These are phyloP conservation scores for Diutina pseudorugosa DNA, from an alignment of 1,139 yeast genomes.

Conservation along the genomic window DNA sequence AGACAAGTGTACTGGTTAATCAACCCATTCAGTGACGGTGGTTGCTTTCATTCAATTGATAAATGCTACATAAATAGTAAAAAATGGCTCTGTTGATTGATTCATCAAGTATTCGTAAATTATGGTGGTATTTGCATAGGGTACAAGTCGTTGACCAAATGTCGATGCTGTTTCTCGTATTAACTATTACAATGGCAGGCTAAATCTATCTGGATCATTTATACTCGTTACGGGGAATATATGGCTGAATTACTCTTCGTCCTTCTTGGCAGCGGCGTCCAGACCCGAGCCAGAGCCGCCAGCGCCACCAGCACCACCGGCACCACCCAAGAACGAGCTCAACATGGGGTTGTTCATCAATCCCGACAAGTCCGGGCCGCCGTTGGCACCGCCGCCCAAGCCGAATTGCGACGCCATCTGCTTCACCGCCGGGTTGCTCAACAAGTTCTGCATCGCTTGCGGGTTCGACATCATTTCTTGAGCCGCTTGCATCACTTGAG, in stretches of 20 bases:
- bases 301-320: slow-evolving; percentile 5
- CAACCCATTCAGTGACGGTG: too few relatives aligned
- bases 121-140: too few relatives aligned
- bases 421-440: slow-evolving; percentile 70
- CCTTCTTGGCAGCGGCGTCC: not conserved
- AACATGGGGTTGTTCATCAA: slow-evolving; percentile 75
- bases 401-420: slow-evolving; percentile 69
- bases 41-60: too few relatives aligned
- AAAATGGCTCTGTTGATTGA: too few relatives aligned
- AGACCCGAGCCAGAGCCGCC: not conserved
- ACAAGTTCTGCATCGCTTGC: slow-evolving; percentile 57
- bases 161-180: too few relatives aligned
- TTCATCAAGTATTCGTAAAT: too few relatives aligned
- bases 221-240: not conserved
- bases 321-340: slow-evolving; percentile 10
- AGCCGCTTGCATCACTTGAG: slow-evolving; percentile 87
- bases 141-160: too few relatives aligned
- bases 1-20: too few relatives aligned
- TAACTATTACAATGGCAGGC: too few relatives aligned
- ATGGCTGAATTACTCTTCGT: not conserved
- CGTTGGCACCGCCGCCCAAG: slow-evolving; percentile 16
- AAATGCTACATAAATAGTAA: too few relatives aligned
- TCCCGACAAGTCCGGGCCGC: slow-evolving; percentile 54
- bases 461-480: slow-evolving; percentile 91
- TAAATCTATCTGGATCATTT: not conserved